Evolutionary conservation across 306 rosid genomes (phyloP).

Genomic region (Cicer yamashitae): DNA sequence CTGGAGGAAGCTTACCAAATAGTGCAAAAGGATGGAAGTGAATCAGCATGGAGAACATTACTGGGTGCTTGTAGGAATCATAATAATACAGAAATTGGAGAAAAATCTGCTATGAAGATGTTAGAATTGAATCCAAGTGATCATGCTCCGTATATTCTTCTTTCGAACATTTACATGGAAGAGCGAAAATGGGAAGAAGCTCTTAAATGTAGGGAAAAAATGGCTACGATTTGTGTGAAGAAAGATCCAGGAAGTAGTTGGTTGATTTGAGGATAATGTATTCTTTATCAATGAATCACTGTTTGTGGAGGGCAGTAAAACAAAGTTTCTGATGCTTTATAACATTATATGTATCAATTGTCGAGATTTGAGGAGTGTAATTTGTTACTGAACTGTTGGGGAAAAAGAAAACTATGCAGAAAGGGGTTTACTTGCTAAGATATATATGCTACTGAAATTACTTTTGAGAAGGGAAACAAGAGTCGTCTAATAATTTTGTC

Average conservation of each 20-base stretch:
- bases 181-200: constrained; percentile 71
- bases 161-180: constrained; percentile 51
- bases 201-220: constrained; percentile 53
- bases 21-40: constrained; percentile 58
- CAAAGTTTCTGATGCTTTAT: background rate
- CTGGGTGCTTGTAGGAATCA: constrained; percentile 60
- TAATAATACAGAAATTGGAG: constrained; percentile 55
- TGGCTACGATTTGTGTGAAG: constrained; percentile 48
- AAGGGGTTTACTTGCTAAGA: background rate
- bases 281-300: constrained; percentile 8
- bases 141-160: constrained; percentile 62
- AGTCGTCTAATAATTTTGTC: no score
- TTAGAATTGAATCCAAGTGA: constrained; percentile 55
- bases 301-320: background rate
- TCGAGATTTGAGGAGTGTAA: background rate
- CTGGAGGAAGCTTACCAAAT: constrained; percentile 61
- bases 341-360: background rate
- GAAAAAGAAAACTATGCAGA: no score
- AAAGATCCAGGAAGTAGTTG: constrained; percentile 59
- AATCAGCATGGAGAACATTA: constrained; percentile 61
- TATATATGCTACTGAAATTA: no score
- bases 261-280: constrained; percentile 46
- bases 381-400: background rate
- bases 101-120: constrained; percentile 52
- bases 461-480: no score